Base-by-base conservation (phyloP, 2,329 filamentous ascomycete genomes). In the Botrytis cinerea region DNA sequence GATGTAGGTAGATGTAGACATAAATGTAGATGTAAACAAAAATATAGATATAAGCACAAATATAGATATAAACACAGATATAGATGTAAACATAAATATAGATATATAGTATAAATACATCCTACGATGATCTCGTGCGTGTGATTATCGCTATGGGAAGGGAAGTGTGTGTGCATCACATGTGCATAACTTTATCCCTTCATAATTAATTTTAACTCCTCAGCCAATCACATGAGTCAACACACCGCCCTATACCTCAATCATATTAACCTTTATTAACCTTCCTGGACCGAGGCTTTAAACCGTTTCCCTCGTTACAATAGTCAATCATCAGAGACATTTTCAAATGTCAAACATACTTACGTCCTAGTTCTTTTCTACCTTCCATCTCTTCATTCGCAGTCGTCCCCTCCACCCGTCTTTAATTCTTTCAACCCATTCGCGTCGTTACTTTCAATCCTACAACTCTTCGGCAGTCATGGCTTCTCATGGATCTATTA, bases 401-500 rank as follows among this genome's bases (percentile, higher is more conserved):
- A 43, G 62, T 48, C 40, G 60, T 60, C 59, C 43, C 48, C 64
- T 70, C 48, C 25, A 46, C n/a, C 7, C 51, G 10, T 64, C 32
- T 60, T 40, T 28, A 25, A 48, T 60, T 59, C 68, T 25, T 57
- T 59, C n/a, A 12, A 40, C 59, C 43, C n/a, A 18, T 45, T 61
- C 54, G 35, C 25, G 10, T 25, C 22, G 59, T 45, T 18, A 46
- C 54, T 70, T 61, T 46, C 38, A 61, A 70, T 70, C 20, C 51
- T 61, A 46, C 16, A 46, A 20, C 67, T 10, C 3, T 43, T 20
- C 51, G 28, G 45, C 45, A 54, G 78, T 67, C 25, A 80, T 81
- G 80, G 74, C 78, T 74, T 76, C 76, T 25, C 77, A 75, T 71
- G 74, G 76, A 59, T 79, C 78, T 40, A 74, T 77, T 61, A 75